Percentiles rank a stretch among this genome's conserved stretches.
Conservation (phyloP, 768 basidiomycete species). For the Neoboletus brunneissimus region DNA sequence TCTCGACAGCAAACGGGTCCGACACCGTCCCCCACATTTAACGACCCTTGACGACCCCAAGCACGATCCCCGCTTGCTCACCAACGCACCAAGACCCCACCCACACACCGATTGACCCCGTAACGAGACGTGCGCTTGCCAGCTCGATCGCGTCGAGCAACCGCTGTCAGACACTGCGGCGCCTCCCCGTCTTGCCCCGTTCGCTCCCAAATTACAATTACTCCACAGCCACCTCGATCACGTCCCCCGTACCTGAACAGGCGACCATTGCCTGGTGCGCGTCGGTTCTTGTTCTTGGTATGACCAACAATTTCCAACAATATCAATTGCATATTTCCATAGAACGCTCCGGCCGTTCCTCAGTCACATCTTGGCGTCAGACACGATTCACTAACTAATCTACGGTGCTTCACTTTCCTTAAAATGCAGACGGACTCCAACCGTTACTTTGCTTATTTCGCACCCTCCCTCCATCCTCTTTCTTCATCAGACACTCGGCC, state of each 20-base stretch:
- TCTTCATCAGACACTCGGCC: slow-evolving; percentile 8
- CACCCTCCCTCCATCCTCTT: slow-evolving; percentile 18
- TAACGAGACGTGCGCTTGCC: not conserved
- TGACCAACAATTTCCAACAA: slow-evolving; percentile 36
- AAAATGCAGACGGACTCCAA: slow-evolving; percentile 30
- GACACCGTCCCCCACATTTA: slow-evolving; percentile 5
- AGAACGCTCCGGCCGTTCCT: slow-evolving; percentile 31
- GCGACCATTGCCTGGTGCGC: slow-evolving; percentile 31
- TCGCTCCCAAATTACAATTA: slow-evolving; percentile 29
- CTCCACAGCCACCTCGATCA: slow-evolving; percentile 35
- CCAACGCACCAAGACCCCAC: not conserved
- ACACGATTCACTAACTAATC: slow-evolving; percentile 21
- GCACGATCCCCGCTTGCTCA: slow-evolving; percentile 8
- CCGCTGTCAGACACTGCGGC: slow-evolving; percentile 5
- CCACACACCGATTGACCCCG: not conserved
- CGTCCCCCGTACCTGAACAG: slow-evolving; percentile 30
- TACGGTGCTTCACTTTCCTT: slow-evolving; percentile 20
- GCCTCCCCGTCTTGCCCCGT: slow-evolving; percentile 22
- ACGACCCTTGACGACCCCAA: slow-evolving; percentile 31
- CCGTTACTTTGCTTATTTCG: slow-evolving; percentile 20
- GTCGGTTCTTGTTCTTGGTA: slow-evolving; percentile 31
- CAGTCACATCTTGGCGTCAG: slow-evolving; percentile 22
- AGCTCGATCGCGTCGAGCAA: slow-evolving; percentile 5
- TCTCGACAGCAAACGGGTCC: slow-evolving; percentile 3
- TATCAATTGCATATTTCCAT: slow-evolving; percentile 34